A percentile compares a stretch with the other conserved stretches of the same genome.
Conservation (phyloP, 108 stramenopile species). For the Skeletonema grethae region DNA sequence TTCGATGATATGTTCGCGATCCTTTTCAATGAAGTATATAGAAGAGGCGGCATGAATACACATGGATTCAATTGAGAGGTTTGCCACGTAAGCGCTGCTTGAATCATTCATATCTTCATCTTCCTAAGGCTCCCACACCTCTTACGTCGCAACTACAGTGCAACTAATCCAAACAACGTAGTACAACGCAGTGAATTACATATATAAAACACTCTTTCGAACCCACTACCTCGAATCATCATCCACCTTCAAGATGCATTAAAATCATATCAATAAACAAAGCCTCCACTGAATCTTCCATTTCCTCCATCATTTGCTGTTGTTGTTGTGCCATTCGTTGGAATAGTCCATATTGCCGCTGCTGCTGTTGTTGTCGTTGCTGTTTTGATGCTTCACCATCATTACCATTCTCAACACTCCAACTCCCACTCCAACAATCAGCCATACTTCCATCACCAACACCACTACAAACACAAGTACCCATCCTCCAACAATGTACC, state of each 20-base stretch:
- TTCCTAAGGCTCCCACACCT: no score
- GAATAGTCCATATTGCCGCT: conserved; percentile 9
- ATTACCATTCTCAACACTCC: background rate
- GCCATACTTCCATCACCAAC: conserved; percentile 4
- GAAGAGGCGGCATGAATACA: no score
- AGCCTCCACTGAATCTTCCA: conserved; percentile 24
- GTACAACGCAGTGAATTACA: no score
- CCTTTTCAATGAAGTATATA: no score
- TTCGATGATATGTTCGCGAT: no score
- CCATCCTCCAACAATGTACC: conserved; percentile 25
- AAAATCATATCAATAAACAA: conserved; percentile 29
- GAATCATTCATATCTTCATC: no score
- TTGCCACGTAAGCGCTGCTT: no score
- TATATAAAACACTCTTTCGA: background rate
- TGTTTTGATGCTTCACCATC: background rate
- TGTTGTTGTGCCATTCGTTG: conserved; percentile 24
- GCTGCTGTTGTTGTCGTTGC: conserved; percentile 1
- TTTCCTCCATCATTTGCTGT: conserved; percentile 15
- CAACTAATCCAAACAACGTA: no score
- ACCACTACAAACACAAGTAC: conserved; percentile 8
- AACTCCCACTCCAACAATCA: no score
- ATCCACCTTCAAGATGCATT: background rate
- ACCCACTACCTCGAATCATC: background rate
- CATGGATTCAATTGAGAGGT: no score
- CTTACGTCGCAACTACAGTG: no score